These are phyloP conservation scores for Pleodorina starrii DNA, from an alignment of 139 green algal species.

Conservation along the genomic window DNA sequence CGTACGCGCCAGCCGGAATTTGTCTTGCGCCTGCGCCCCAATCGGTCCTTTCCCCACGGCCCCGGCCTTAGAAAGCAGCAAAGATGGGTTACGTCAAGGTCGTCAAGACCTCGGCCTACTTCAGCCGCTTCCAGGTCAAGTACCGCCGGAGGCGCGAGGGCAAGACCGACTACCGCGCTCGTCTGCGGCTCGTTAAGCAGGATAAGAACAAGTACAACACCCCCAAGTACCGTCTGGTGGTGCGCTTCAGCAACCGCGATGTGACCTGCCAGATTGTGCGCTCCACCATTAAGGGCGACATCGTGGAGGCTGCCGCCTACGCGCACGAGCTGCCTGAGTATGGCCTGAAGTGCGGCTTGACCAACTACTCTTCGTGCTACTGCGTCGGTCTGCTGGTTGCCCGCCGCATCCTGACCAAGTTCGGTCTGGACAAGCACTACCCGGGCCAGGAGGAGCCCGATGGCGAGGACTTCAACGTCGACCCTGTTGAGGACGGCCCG, in stretches of 20 bases:
- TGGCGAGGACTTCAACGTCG: conserved; percentile 98
- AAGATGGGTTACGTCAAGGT: conserved; percentile 86
- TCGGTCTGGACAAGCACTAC: conserved; percentile 93
- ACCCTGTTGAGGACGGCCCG: conserved; percentile 89
- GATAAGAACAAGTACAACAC: conserved; percentile 99
- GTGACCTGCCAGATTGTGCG: conserved; percentile 95
- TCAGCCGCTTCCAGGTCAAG: conserved; percentile 95
- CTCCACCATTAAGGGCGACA: conserved; percentile 95
- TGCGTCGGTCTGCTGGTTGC: conserved; percentile 94
- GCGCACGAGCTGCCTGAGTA: conserved; percentile 95
- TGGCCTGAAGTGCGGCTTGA: conserved; percentile 94
- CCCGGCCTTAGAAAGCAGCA: not conserved
- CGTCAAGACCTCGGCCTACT: conserved; percentile 91
- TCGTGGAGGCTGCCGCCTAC: conserved; percentile 92
- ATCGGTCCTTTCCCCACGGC: not conserved
- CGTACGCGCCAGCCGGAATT: not conserved
- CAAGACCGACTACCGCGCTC: conserved; percentile 98
- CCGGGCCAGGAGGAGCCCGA: conserved; percentile 80
- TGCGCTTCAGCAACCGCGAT: conserved; percentile 94
- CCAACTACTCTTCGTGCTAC: conserved; percentile 98
- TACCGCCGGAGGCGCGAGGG: conserved; percentile 83
- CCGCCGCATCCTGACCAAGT: conserved; percentile 94
- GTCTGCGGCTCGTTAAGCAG: conserved; percentile 92
- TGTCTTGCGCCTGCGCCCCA: not conserved
- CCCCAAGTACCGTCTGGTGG: conserved; percentile 90